Conservation (phyloP, 148 eudicot species). For the Dysphania ambrosioides region DNA sequence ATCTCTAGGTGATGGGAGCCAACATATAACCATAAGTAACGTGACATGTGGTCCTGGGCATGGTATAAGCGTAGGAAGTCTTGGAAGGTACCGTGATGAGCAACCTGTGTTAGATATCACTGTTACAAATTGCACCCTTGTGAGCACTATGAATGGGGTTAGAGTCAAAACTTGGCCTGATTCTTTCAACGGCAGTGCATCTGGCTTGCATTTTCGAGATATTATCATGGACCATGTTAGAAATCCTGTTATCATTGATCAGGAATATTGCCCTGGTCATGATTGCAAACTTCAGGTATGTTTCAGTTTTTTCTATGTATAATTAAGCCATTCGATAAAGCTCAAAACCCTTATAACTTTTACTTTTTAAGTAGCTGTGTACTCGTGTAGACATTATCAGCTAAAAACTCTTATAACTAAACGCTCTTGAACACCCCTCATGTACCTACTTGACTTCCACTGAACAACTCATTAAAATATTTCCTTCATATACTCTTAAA, state of each 20-base stretch:
- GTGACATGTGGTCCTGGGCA: conserved; percentile 56
- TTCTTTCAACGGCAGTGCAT: conserved; percentile 19
- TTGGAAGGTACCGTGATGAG: conserved; percentile 37
- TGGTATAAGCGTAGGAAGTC: conserved; percentile 47
- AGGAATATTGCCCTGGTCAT: conserved; percentile 35
- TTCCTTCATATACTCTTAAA: too few relatives aligned
- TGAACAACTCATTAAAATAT: too few relatives aligned
- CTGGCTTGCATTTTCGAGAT: conserved; percentile 37
- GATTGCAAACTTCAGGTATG: conserved; percentile 20
- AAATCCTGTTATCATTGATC: conserved; percentile 46
- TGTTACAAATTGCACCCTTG: conserved; percentile 36
- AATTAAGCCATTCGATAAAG: too few relatives aligned
- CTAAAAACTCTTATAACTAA: too few relatives aligned
- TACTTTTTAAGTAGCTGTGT: too few relatives aligned
- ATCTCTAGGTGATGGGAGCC: conserved; percentile 42
- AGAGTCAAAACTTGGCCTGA: conserved; percentile 50
- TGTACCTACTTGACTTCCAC: too few relatives aligned
- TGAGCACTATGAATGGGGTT: conserved; percentile 34
- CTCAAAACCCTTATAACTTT: too few relatives aligned
- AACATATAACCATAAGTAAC: conserved; percentile 27
- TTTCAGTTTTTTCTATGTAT: too few relatives aligned
- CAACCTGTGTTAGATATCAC: conserved; percentile 29
- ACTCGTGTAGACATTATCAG: too few relatives aligned
- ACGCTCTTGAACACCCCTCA: too few relatives aligned
- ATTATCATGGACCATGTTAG: conserved; percentile 40